A percentile compares a stretch with the other conserved stretches of the same genome.
Evolutionary conservation across 2,329 filamentous ascomycete genomes (phyloP).

Genomic region (Aspergillus awamori): DNA sequence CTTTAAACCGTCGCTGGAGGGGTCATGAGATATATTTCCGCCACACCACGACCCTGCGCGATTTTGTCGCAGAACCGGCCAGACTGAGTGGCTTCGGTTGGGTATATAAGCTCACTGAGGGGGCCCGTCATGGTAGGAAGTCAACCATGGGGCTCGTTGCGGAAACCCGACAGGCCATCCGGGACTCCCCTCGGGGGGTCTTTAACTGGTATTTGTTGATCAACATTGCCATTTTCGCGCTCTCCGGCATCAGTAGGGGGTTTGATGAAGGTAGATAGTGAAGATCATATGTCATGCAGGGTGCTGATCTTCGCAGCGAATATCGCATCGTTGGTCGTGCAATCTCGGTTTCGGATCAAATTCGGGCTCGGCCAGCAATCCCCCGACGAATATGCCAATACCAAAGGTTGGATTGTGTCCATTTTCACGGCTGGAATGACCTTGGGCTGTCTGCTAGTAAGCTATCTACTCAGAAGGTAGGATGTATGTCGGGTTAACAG

Average conservation of each 20-base stretch:
- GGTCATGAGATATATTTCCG: constrained; percentile 1
- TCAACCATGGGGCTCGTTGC: constrained; percentile 25
- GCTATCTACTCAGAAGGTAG: not conserved
- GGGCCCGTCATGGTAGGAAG: not conserved
- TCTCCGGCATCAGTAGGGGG: constrained; percentile 25
- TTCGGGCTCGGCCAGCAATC: constrained; percentile 22
- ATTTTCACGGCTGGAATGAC: constrained; percentile 26
- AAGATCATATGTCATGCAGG: no score
- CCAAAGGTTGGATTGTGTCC: constrained; percentile 26
- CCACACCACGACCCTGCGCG: not conserved
- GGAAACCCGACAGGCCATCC: constrained; percentile 22
- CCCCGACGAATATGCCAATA: constrained; percentile 23
- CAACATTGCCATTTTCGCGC: constrained; percentile 26
- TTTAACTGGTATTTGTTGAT: constrained; percentile 26
- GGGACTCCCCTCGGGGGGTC: constrained; percentile 22
- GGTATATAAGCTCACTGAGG: not conserved
- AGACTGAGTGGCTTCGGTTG: not conserved
- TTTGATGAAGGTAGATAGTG: constrained; percentile 24
- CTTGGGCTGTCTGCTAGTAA: constrained; percentile 24
- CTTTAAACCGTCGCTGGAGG: not conserved
- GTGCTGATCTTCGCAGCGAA: constrained; percentile 17
- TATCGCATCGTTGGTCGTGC: constrained; percentile 25
- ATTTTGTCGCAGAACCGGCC: not conserved
- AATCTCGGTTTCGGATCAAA: constrained; percentile 17
- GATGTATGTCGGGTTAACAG: not conserved